Evolutionary conservation across 495 filamentous ascomycete genomes (phyloP), one percentile per base, ranked within the genome.

Genomic region (Trichodelitschia bisporula): DNA sequence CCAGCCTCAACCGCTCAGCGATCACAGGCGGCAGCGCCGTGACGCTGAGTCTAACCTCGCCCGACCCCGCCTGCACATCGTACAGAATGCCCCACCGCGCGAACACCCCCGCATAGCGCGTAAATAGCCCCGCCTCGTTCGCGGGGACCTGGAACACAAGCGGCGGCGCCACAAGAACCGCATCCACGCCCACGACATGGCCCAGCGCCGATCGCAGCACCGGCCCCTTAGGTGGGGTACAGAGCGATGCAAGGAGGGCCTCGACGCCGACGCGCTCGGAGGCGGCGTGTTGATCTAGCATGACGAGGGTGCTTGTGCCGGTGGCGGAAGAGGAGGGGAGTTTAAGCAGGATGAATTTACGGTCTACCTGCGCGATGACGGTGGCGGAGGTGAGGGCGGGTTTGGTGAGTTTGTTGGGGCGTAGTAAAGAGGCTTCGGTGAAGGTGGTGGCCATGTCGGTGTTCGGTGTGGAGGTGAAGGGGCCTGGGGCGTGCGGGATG

Each of bases 211-310:
- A 40, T 10, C 34, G 30, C 32, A 31, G 44, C 5, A n/a, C 14
- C 19, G 32, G 19, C n/a, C 28, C 10, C 1, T 31, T 14, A 12
- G 16, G 6, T 10, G 42, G 30, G 6, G 32, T 35, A 39, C 54
- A 64, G 3, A 72, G 44, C 6, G 68, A 62, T 13, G 43, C 34
- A 21, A 76, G 54, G 0, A 97, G 57, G 0, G 44, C 43, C 48
- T 97, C 86, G 4, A 93, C 63, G 4, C 72, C 65, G 41, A 75
- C 72, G 13, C 86, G 62, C 49, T 97, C 86, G 49, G 89, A 79
- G 1, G 84, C 86, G 6, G 86, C 86, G 45, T 97, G 86, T 41
- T 97, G 86, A 45, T 97, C 86, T 26, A 97, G 62, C 6, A 93
- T 57, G 0, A 89, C 61, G 1, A 97, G 54, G 8, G 65, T 33